Conservation (phyloP, 2,329 filamentous ascomycete species). For the Catunica adiposa region DNA sequence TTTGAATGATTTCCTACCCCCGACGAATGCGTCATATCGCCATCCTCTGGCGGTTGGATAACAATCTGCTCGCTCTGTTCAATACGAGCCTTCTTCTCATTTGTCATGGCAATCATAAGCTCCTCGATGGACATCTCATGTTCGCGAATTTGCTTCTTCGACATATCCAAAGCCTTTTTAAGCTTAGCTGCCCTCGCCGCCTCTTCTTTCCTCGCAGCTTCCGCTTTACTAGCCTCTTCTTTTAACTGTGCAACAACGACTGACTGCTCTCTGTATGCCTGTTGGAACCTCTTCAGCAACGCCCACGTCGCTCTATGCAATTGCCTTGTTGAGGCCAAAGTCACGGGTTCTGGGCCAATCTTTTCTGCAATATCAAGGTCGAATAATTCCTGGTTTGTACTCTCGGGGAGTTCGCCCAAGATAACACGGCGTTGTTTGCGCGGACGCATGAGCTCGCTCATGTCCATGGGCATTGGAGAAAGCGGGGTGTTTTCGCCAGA, state of each 20-base stretch:
- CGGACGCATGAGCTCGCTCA: slow-evolving; percentile 22
- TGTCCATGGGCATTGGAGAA: slow-evolving; percentile 30
- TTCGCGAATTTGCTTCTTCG: slow-evolving; percentile 36
- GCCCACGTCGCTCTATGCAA: slow-evolving; percentile 31
- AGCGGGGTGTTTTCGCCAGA: slow-evolving; percentile 19
- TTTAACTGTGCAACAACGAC: slow-evolving; percentile 36
- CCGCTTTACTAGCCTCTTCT: slow-evolving; percentile 36
- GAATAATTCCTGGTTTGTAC: slow-evolving; percentile 36
- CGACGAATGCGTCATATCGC: not conserved
- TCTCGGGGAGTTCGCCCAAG: not conserved
- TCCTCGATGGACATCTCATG: slow-evolving; percentile 35
- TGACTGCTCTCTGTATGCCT: slow-evolving; percentile 39
- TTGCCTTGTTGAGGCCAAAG: slow-evolving; percentile 11
- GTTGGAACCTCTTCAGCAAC: slow-evolving; percentile 39
- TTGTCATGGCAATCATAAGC: slow-evolving; percentile 33
- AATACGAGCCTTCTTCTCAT: slow-evolving; percentile 31
- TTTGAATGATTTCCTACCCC: not conserved
- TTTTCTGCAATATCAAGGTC: slow-evolving; percentile 38
- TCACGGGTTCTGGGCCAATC: slow-evolving; percentile 23
- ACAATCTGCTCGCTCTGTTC: slow-evolving; percentile 22
- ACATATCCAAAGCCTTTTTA: slow-evolving; percentile 42
- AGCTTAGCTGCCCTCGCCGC: slow-evolving; percentile 36
- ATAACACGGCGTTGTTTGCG: slow-evolving; percentile 1
- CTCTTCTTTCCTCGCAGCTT: slow-evolving; percentile 34
- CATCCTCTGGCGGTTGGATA: not conserved